Evolutionary conservation across 176 grass and related monocot species (phyloP), one percentile per base, ranked within the genome.

Genomic region (Aegilops longissima): DNA sequence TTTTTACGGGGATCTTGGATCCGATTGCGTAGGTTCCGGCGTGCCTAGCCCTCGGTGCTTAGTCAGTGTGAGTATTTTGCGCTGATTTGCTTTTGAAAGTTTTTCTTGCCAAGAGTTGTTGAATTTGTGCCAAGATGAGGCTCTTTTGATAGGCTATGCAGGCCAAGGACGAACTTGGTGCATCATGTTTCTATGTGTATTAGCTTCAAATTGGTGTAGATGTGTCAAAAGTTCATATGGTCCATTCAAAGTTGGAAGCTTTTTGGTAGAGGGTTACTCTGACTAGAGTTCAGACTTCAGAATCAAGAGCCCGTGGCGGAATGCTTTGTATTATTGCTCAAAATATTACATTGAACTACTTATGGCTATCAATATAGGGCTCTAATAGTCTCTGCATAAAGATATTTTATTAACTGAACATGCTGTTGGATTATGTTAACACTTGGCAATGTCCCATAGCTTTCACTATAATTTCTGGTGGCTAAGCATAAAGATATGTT

Each of bases 1-100:
- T 78, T 69, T 82, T 82, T 88, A 2, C 16, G 21, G 70, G 70
- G 80, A 65, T 86, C 25, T 68, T 64, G 65, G 79, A 90, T 84
- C 85, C 64, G 80, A 77, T 82, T 52, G 33, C 8, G 5, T 80
- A 81, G 23, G 56, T 81, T 66, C 23, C 58, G 13, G n/a, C 23
- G 9, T 70, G 80, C 12, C 10, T 70, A 58, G 74, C 21, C 61
- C 4, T 27, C 47, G 30, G 44, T 34, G 51, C 20, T 31, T 61
- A 85, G 4, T 33, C 12, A 35, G 7, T 35, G 4, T 25, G 10
- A 8, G 0, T 51, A 54, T 33, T 73, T 51, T 4, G 9, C 54
- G 44, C 31, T 1, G 30, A 69, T 62, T 25, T 25, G 30, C 7
- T 34, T 70, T 81, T 8, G 10, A 4, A 17, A 1, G 9, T 54